phyloP scores from a whole-genome alignment of 768 basidiomycete genomes.

The Suillus lakei region DNA sequence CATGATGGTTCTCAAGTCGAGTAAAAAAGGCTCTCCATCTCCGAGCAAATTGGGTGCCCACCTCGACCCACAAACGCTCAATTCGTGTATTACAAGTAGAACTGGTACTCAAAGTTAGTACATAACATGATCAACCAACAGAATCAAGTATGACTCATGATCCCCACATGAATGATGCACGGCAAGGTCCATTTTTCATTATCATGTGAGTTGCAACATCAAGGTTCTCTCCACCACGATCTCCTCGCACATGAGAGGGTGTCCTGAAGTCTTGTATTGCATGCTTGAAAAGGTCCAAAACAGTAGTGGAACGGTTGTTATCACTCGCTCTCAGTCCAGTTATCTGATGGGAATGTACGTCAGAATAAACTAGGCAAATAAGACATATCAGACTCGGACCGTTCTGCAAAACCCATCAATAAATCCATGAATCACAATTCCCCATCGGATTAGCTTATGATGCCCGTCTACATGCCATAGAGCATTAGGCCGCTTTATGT shows the following conservation, averaged over 20 bases:
- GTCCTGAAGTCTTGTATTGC: conserved; percentile 29
- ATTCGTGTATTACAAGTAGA: conserved; percentile 32
- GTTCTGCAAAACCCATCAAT: conserved; percentile 44
- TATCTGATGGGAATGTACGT: conserved; percentile 20
- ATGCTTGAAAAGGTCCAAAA: conserved; percentile 20
- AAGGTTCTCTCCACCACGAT: conserved; percentile 20
- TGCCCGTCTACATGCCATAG: conserved; percentile 33
- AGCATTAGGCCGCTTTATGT: conserved; percentile 31
- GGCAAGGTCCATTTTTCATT: conserved; percentile 14
- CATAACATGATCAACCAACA: neutral
- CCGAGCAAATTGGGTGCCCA: conserved; percentile 28
- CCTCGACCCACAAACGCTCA: conserved; percentile 36
- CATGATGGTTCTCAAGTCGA: conserved; percentile 23
- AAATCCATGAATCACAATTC: conserved; percentile 39
- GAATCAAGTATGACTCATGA: conserved; percentile 24
- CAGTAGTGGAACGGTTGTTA: conserved; percentile 37
- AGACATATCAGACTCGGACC: conserved; percentile 18
- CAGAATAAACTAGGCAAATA: neutral
- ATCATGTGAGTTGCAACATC: conserved; percentile 32
- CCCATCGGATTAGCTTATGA: conserved; percentile 40
- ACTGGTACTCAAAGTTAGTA: conserved; percentile 6
- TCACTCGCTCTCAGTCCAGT: conserved; percentile 38
- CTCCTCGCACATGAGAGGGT: conserved; percentile 38
- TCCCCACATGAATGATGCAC: conserved; percentile 46
- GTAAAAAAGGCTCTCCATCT: conserved; percentile 34